Evolutionary conservation across 345 rosid species (phyloP).

Genomic region (Syzygium oleosum): DNA sequence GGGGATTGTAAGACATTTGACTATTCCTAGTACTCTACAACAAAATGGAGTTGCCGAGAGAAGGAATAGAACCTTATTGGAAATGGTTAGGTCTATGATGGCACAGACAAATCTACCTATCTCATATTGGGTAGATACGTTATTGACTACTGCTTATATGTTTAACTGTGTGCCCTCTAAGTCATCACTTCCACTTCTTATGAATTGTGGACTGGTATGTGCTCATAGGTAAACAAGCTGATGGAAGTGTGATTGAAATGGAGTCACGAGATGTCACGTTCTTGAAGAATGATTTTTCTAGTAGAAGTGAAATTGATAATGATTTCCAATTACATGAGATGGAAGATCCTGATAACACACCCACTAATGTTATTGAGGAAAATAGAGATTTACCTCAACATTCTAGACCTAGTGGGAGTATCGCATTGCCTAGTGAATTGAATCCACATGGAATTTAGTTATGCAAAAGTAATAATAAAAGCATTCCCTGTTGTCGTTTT

Average conservation of each 20-base stretch:
- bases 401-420: background rate
- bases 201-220: no score
- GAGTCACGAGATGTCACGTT: background rate
- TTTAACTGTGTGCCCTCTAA: no score
- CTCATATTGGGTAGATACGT: no score
- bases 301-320: background rate
- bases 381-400: no score
- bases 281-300: no score
- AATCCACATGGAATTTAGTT: no score
- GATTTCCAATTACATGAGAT: no score
- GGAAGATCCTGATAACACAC: background rate
- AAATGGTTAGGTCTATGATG: background rate
- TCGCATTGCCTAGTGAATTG: background rate
- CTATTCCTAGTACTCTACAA: background rate
- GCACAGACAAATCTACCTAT: no score
- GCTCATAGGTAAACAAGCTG: background rate
- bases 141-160: no score
- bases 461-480: no score
- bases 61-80: background rate
- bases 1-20: background rate
- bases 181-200: no score
- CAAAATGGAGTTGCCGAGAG: background rate
- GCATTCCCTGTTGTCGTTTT: no score
- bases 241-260: background rate
- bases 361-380: background rate